These are phyloP conservation scores for Trichophyton mentagrophytes DNA, from an alignment of 2,329 filamentous ascomycete genomes.

Conservation along the genomic window DNA sequence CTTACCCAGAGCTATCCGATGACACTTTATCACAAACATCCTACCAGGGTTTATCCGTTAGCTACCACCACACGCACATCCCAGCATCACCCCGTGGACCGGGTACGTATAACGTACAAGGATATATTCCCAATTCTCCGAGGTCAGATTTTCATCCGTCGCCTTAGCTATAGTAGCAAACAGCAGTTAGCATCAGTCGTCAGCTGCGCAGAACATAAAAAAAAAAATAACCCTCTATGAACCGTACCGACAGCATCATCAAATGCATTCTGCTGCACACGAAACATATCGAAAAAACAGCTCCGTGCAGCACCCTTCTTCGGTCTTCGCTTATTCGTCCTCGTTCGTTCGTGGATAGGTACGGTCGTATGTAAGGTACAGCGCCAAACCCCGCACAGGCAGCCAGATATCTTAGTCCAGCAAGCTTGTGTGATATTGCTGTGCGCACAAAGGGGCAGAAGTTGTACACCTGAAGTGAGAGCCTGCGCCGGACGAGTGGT, in stretches of 20 bases:
- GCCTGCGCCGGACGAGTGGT: too few species aligned
- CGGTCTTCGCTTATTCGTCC: neutral
- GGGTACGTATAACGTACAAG: conserved; percentile 32
- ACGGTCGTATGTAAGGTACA: neutral
- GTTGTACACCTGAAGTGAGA: neutral
- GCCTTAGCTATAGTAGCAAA: conserved; percentile 50
- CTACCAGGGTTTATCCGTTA: conserved; percentile 20
- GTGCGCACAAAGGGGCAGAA: too few species aligned
- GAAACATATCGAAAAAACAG: conserved; percentile 37
- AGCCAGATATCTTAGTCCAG: neutral
- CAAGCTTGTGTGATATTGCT: too few species aligned
- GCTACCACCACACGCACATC: neutral
- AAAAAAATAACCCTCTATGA: neutral
- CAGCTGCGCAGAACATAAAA: neutral
- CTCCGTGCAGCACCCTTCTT: neutral
- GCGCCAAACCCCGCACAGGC: neutral
- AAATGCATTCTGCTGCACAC: conserved; percentile 53
- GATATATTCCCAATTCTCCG: conserved; percentile 64
- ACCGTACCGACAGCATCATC: conserved; percentile 55
- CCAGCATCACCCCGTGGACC: too few species aligned
- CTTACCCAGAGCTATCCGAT: conserved; percentile 37
- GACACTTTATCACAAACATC: conserved; percentile 50
- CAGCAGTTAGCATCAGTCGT: conserved; percentile 17
- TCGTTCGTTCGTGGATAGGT: neutral
- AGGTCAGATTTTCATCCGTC: conserved; percentile 94